Percentiles rank a stretch among this genome's conserved stretches.
Conservation (phyloP, 1,284 basidiomycete genomes). For the Trichosporon ovoides region DNA sequence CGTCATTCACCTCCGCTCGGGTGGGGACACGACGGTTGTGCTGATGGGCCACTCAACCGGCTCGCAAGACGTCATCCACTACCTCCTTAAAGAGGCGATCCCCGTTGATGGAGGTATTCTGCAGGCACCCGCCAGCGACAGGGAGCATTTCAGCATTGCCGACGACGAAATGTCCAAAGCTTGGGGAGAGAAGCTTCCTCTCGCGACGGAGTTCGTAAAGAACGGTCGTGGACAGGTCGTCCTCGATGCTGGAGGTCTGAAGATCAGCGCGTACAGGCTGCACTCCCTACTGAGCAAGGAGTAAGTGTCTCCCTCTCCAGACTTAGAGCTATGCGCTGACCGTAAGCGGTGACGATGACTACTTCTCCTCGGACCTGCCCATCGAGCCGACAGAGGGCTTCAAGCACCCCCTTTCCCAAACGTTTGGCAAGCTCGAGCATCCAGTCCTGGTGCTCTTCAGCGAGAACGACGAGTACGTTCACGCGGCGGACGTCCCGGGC, state of each 20-base stretch:
- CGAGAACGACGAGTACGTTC: constrained; percentile 40
- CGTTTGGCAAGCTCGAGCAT: constrained; percentile 39
- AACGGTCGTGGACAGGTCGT: constrained; percentile 30
- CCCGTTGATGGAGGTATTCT: constrained; percentile 42
- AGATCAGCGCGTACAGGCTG: constrained; percentile 39
- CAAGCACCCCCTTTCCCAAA: constrained; percentile 8
- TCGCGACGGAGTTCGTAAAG: constrained; percentile 30
- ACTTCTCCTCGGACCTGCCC: constrained; percentile 46
- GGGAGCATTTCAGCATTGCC: constrained; percentile 31
- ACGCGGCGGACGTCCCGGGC: neutral
- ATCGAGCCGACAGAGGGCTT: constrained; percentile 11
- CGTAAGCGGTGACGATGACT: constrained; percentile 38
- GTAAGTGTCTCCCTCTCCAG: neutral
- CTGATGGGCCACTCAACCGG: constrained; percentile 49
- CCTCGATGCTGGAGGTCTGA: constrained; percentile 25
- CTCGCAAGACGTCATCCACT: constrained; percentile 47
- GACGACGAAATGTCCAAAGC: constrained; percentile 11
- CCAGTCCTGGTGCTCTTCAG: constrained; percentile 41
- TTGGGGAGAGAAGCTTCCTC: constrained; percentile 21
- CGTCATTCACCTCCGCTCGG: constrained; percentile 33
- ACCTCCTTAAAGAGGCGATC: constrained; percentile 24
- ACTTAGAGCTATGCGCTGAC: constrained; percentile 2
- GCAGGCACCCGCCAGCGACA: constrained; percentile 48
- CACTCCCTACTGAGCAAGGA: constrained; percentile 28
- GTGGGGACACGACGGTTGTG: constrained; percentile 34